Evolutionary conservation across 192 early-diverging fungal genomes (phyloP), one percentile per base, ranked within the genome.

Genomic region (Coemansia aciculifera): DNA sequence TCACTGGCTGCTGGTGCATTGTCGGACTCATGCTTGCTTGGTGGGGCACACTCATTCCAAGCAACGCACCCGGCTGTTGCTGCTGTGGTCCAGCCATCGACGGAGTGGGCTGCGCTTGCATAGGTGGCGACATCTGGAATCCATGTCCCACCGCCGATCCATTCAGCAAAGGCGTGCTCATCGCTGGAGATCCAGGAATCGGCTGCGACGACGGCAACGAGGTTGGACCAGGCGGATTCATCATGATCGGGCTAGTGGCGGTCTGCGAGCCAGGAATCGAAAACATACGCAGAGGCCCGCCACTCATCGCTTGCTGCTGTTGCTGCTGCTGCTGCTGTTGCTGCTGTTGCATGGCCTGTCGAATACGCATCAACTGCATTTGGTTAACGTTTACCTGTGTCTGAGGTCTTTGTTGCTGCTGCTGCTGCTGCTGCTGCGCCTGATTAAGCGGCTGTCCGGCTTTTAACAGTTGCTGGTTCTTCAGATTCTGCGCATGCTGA

Each of bases 391-490:
- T 74, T 17, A 61, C 62, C 63, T 72, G 73, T 23, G 61, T 51
- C 1, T 57, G 77, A 7, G 59, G 67, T 65, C 61, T 37, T n/a
- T n/a, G n/a, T 31, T 57, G 38, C 19, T 69, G 67, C 3, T 63
- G 32, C 62, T 67, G 65, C 32, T 23, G 56, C 36, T 42, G 69
- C 68, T 27, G 59, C 34, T 13, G 68, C 21, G 15, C 6, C 29
- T 31, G 69, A 29, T 44, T 36, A 13, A 13, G 40, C 36, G 46
- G 36, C 51, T 39, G 62, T 6, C 46, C 63, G 3, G 46, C 43
- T 37, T 70, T 71, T 7, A 74, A 48, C 67, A 75, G 43, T 63
- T 80, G 67, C 67, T 80, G 78, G 59, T 74, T 72, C 44, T 72
- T 72, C 44, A 71, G 15, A 46, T 63, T 75, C 60, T 80, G 78